Percentiles rank a stretch among this genome's conserved stretches.
Conservation (phyloP, 2,329 filamentous ascomycete species). For the Penicillium glabrum region DNA sequence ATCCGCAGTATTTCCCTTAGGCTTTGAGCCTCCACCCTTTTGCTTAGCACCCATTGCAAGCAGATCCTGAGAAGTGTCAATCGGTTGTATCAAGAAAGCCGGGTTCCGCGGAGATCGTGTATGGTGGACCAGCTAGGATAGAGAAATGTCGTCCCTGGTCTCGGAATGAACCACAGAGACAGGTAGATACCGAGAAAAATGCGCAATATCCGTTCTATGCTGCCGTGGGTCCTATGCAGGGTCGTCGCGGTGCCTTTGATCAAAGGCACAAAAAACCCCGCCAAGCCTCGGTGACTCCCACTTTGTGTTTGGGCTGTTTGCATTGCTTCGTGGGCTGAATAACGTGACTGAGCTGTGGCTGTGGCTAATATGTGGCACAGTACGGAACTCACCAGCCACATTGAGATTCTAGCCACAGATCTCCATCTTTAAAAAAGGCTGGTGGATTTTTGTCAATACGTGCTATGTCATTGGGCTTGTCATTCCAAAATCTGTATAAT, state of each 20-base stretch:
- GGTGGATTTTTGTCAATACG: not conserved
- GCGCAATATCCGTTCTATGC: not conserved
- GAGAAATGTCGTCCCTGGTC: constrained; percentile 6
- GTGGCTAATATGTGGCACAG: not conserved
- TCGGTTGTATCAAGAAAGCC: not conserved
- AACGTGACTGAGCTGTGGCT: constrained; percentile 1
- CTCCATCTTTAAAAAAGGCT: not conserved
- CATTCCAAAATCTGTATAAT: not conserved
- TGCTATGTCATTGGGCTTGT: not conserved
- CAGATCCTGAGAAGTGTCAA: constrained; percentile 3
- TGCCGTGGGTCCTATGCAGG: not conserved
- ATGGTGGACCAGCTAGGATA: not conserved
- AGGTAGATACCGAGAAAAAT: not conserved
- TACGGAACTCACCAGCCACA: not conserved
- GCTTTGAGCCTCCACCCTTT: constrained; percentile 33
- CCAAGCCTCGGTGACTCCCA: constrained; percentile 31
- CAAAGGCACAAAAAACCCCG: constrained; percentile 32
- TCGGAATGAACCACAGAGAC: not conserved
- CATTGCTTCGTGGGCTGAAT: constrained; percentile 1
- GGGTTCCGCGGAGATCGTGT: not conserved
- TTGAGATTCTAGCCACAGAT: not conserved
- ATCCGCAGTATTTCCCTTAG: constrained; percentile 49
- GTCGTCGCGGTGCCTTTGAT: constrained; percentile 9
- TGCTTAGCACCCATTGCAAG: constrained; percentile 36
- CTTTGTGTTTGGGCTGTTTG: constrained; percentile 30